Percentiles rank a stretch among this genome's conserved stretches.
Conservation (phyloP, 176 grass and related monocot genomes). For the Phoenix roebelenii region DNA sequence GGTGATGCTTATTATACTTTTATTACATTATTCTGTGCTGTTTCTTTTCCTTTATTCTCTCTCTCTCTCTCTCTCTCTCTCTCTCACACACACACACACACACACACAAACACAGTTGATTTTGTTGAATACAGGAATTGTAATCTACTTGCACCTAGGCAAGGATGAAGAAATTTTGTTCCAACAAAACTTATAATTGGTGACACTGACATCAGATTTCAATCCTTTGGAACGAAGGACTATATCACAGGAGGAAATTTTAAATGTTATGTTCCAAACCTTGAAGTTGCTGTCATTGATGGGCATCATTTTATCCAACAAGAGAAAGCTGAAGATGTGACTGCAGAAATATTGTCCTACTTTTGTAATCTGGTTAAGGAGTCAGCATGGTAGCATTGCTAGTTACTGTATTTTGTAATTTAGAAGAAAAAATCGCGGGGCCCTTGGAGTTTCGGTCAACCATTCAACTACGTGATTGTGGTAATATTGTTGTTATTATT, state of each 20-base stretch:
- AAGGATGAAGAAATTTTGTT: slow-evolving; percentile 32
- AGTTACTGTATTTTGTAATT: too few relatives aligned
- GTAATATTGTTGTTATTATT: too few relatives aligned
- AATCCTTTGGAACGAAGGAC: slow-evolving; percentile 19
- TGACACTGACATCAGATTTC: slow-evolving; percentile 28
- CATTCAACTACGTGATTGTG: too few relatives aligned
- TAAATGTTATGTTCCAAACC: slow-evolving; percentile 30
- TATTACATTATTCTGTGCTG: background rate
- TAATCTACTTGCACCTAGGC: slow-evolving; percentile 44
- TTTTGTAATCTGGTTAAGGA: slow-evolving; percentile 13
- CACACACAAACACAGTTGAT: background rate
- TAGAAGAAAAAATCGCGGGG: too few relatives aligned
- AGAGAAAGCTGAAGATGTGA: slow-evolving; percentile 44
- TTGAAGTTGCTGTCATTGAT: slow-evolving; percentile 35
- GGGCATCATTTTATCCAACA: slow-evolving; percentile 54
- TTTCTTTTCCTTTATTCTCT: background rate
- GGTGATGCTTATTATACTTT: too few relatives aligned
- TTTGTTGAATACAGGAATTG: slow-evolving; percentile 31
- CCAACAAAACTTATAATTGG: slow-evolving; percentile 37
- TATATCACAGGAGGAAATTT: slow-evolving; percentile 33
- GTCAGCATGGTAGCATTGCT: too few relatives aligned
- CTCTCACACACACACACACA: background rate
- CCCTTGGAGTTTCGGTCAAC: too few relatives aligned
- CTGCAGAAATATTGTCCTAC: slow-evolving; percentile 42
- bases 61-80: too few relatives aligned